Evolutionary conservation across 257 asterid species (phyloP).

Genomic region (Orobanche coerulescens): DNA sequence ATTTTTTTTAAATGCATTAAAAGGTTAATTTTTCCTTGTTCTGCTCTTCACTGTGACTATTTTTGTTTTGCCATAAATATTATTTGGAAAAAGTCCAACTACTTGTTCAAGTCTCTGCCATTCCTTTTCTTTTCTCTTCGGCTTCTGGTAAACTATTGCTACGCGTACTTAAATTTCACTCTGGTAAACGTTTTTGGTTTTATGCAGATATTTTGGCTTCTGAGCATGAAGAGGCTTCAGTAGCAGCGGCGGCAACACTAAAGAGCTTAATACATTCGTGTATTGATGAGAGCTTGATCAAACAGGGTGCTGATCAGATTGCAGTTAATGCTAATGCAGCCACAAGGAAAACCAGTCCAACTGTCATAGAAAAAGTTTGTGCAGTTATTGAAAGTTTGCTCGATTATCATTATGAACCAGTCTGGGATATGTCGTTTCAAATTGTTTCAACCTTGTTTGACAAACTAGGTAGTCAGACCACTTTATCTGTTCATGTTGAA

Average conservation of each 20-base stretch:
- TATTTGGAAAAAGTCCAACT: too few relatives aligned
- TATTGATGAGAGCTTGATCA: conserved; percentile 62
- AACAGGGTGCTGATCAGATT: conserved; percentile 64
- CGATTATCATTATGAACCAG: conserved; percentile 60
- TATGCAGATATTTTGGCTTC: conserved; percentile 67
- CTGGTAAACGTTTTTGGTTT: conserved; percentile 19
- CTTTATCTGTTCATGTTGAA: conserved; percentile 13
- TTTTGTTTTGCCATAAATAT: too few relatives aligned
- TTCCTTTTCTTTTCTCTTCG: too few relatives aligned
- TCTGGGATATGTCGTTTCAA: conserved; percentile 82
- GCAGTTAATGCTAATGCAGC: conserved; percentile 28
- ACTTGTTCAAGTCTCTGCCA: too few relatives aligned
- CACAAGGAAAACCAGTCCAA: conserved; percentile 56
- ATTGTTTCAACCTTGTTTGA: conserved; percentile 73
- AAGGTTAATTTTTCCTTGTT: conserved; percentile 39
- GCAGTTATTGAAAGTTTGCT: conserved; percentile 76
- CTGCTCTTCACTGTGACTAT: too few relatives aligned
- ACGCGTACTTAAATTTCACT: too few relatives aligned
- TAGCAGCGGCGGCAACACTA: conserved; percentile 63
- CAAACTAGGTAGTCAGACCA: conserved; percentile 56
- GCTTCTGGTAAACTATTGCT: too few relatives aligned
- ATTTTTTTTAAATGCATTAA: conserved; percentile 53
- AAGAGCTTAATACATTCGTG: conserved; percentile 70
- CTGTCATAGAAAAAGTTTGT: conserved; percentile 76
- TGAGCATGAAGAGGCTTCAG: conserved; percentile 80